Evolutionary conservation across 1,139 yeast species (phyloP).

Genomic region (Yamadazyma aaseri): DNA sequence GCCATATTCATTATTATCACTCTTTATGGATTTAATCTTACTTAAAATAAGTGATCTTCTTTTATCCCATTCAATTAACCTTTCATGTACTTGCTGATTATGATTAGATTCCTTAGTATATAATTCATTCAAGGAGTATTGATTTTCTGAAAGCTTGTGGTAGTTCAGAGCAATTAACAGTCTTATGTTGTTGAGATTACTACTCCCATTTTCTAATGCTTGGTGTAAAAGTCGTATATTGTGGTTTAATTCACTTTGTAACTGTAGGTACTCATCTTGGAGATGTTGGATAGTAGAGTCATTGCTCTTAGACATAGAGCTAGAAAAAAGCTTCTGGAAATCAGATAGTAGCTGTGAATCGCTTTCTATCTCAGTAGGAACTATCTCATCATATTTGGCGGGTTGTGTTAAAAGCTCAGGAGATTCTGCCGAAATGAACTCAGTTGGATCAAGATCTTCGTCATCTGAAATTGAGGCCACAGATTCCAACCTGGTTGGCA

Average conservation of each 20-base stretch:
- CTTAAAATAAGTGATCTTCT: constrained; percentile 32
- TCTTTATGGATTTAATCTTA: constrained; percentile 41
- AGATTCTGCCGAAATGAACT: constrained; percentile 25
- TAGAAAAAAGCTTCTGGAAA: no score
- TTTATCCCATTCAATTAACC: constrained; percentile 47
- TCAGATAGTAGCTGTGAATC: no score
- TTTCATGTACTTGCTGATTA: constrained; percentile 26
- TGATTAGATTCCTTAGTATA: constrained; percentile 39
- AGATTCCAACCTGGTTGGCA: constrained; percentile 10
- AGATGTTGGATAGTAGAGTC: constrained; percentile 23
- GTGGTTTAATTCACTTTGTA: constrained; percentile 23
- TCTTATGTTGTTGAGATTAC: constrained; percentile 29
- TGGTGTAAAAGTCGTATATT: constrained; percentile 24
- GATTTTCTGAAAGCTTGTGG: constrained; percentile 39
- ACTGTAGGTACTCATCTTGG: constrained; percentile 18
- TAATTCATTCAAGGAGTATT: constrained; percentile 49
- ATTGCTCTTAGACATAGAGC: no score
- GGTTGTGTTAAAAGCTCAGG: constrained; percentile 9
- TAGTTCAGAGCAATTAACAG: constrained; percentile 25
- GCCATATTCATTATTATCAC: constrained; percentile 46
- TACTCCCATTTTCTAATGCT: constrained; percentile 31
- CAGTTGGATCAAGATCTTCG: constrained; percentile 31
- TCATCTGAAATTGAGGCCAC: constrained; percentile 22
- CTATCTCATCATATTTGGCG: no score
- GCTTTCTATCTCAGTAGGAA: not conserved